A percentile compares a stretch with the other conserved stretches of the same genome.
Evolutionary conservation across 2,329 filamentous ascomycete genomes (phyloP).

Genomic region (Botrytis pseudocinerea): DNA sequence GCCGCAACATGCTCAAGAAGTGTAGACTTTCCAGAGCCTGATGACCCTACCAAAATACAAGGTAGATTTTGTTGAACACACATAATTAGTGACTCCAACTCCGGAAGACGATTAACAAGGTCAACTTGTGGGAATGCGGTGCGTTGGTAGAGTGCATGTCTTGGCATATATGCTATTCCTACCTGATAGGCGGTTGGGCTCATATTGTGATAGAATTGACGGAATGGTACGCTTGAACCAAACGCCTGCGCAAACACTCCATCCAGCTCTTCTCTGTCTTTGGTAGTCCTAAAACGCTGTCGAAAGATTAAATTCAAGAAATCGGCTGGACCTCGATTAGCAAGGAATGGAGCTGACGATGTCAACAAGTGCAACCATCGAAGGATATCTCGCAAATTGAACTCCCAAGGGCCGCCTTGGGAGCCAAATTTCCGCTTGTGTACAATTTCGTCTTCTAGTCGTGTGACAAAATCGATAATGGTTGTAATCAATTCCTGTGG

Average conservation of each 20-base stretch:
- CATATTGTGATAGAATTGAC: slow-evolving; percentile 72
- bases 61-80: slow-evolving; percentile 86
- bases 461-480: slow-evolving; percentile 77
- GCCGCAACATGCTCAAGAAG: slow-evolving; percentile 81
- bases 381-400: slow-evolving; percentile 87
- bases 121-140: slow-evolving; percentile 54
- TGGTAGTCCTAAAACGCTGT: slow-evolving; percentile 78
- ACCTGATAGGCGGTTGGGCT: slow-evolving; percentile 70
- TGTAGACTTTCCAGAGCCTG: slow-evolving; percentile 83
- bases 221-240: slow-evolving; percentile 44
- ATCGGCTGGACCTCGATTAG: slow-evolving; percentile 62
- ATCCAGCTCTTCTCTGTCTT: slow-evolving; percentile 66
- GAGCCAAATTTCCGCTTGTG: slow-evolving; percentile 58
- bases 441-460: slow-evolving; percentile 72
- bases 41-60: slow-evolving; percentile 81
- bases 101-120: slow-evolving; percentile 59
- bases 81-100: slow-evolving; percentile 83
- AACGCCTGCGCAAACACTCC: slow-evolving; percentile 69
- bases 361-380: slow-evolving; percentile 79
- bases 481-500: slow-evolving; percentile 58
- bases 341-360: slow-evolving; percentile 59
- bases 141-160: slow-evolving; percentile 57
- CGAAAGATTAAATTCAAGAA: slow-evolving; percentile 80
- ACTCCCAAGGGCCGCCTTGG: slow-evolving; percentile 85
- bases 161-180: slow-evolving; percentile 69